Evolutionary conservation across 2,329 filamentous ascomycete genomes (phyloP).

Genomic region (Claviceps sp.): DNA sequence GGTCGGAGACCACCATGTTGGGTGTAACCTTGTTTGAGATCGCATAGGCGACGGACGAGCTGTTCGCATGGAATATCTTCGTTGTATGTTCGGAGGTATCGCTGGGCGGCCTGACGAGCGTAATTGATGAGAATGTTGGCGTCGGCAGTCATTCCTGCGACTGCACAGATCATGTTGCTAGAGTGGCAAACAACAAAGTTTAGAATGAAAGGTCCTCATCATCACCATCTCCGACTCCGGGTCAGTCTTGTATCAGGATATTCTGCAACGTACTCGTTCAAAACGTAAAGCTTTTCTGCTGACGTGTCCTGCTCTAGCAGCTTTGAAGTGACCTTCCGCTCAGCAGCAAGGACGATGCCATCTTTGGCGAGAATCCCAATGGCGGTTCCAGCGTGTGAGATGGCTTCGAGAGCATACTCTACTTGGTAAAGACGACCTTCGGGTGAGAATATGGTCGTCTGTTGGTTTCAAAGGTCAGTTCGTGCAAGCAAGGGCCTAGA

Average conservation of each 20-base stretch:
- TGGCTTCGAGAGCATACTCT: slow-evolving; percentile 97
- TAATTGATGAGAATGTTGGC: slow-evolving; percentile 99
- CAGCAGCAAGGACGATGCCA: slow-evolving; percentile 93
- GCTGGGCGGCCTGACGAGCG: slow-evolving; percentile 89
- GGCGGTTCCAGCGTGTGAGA: slow-evolving; percentile 94
- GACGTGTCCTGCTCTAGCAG: slow-evolving; percentile 98
- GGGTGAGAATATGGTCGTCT: slow-evolving; percentile 99
- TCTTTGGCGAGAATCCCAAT: slow-evolving; percentile 95
- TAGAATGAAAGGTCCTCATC: background rate
- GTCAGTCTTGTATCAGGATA: background rate
- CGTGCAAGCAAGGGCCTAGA: background rate
- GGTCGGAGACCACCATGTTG: slow-evolving; percentile 96
- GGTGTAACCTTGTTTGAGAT: slow-evolving; percentile 98
- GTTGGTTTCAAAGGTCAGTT: slow-evolving; percentile 4
- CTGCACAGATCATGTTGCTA: slow-evolving; percentile 99
- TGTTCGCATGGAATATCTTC: slow-evolving; percentile 99
- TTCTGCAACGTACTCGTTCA: slow-evolving; percentile 67
- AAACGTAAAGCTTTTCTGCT: slow-evolving; percentile 97
- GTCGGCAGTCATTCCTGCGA: slow-evolving; percentile 97
- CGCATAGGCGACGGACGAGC: slow-evolving; percentile 88
- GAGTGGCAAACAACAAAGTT: background rate
- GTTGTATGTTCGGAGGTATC: slow-evolving; percentile 97
- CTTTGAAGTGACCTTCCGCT: slow-evolving; percentile 99
- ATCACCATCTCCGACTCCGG: background rate
- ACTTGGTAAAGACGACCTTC: slow-evolving; percentile 98